Base-by-base conservation (phyloP, 768 basidiomycete species). In the Boletus bicolor region DNA sequence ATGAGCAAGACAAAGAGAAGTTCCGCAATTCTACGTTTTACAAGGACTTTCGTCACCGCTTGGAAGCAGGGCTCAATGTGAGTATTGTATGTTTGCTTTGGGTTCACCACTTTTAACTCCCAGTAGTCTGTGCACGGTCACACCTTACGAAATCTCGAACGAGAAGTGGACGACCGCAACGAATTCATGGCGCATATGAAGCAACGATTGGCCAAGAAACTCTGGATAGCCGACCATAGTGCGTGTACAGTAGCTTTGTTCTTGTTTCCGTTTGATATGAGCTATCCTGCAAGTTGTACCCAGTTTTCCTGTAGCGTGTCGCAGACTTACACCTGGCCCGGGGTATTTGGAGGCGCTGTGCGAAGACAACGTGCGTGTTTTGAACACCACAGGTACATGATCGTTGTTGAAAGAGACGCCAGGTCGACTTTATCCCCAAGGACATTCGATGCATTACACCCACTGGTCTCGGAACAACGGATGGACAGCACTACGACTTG, bases 271-370 rank as follows among this genome's bases (percentile, higher is more conserved):
- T 32, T 44, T 36, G 34, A 49, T 26, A 32, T 10, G 14, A 54
- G 17, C 42, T 26, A 5, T 53, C 2, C 37, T 24, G 24, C 44
- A n/a, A 59, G 58, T 85, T n/a, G 73, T 85, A 26, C 84, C 85
- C 12, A 72, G 79, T 44, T 87, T 85, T 59, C 72, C 78, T 6
- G 78, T 84, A 15, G 77, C 73, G 5, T 88, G 85, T 68, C 76
- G 84, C 28, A 76, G 86, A n/a, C 68, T 86, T 46, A 88, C 86
- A 0, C 83, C 85, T 2, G 86, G 84, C 0, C 83, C 83, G 10
- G 85, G 86, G 7, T 88, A 85, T 64, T 75, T 87, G 34, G 84
- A 87, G 60, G 82, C 86, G 0, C 69, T 87, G 2, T 82, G 80
- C 55, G 76, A 80, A 68, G 80, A 82, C 58, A 86, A 87, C 62